Conservation (phyloP, 2,329 filamentous ascomycete genomes). For the Pseudogymnoascus sp. region DNA sequence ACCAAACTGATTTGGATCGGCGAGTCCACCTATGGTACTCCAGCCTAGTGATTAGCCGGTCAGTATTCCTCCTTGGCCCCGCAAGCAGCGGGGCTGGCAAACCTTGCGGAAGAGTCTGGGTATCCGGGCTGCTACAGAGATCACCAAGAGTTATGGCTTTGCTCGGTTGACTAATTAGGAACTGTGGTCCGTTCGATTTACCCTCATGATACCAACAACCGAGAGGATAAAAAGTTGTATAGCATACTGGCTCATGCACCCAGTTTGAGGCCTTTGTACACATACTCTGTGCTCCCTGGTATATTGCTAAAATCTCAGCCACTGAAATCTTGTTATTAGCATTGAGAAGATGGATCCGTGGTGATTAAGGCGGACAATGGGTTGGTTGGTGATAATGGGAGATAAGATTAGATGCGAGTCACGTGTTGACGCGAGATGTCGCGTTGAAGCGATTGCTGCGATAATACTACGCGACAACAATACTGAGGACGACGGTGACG, state of each 20-base stretch:
- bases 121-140: not conserved
- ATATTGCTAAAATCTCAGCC: not conserved
- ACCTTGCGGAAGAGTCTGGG: not conserved
- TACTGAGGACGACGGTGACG: not conserved
- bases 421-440: not conserved
- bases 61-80: not conserved
- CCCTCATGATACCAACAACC: not conserved
- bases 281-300: not conserved
- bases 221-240: not conserved
- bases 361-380: not conserved
- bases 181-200: not conserved
- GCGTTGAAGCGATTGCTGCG: not conserved
- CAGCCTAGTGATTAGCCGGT: not conserved
- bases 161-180: not conserved
- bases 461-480: not conserved
- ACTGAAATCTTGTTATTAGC: not conserved
- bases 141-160: not conserved
- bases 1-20: not conserved
- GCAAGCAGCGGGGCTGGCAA: not conserved
- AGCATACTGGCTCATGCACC: not conserved
- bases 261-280: not conserved
- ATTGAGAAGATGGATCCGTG: not conserved
- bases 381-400: not conserved
- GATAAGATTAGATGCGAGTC: not conserved
- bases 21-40: not conserved